Conservation (phyloP, 148 eudicot genomes). For the Vaccinium myrtillus region DNA sequence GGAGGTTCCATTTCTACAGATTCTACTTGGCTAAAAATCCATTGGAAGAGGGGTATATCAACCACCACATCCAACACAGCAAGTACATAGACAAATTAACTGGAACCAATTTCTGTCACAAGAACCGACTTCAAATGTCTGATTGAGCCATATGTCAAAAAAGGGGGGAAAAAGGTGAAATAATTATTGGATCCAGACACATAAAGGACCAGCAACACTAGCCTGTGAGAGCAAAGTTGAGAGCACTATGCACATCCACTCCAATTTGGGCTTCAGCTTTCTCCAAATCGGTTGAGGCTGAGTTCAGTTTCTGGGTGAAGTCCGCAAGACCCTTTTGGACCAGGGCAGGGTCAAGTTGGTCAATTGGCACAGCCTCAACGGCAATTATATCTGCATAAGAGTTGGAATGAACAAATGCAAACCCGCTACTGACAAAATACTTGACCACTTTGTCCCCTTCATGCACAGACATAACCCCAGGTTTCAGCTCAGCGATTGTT, state of each 20-base stretch:
- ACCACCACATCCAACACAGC: background rate
- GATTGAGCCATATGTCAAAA: background rate
- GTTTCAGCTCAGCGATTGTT: slow-evolving; percentile 65
- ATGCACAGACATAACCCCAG: slow-evolving; percentile 63
- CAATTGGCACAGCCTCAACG: slow-evolving; percentile 70
- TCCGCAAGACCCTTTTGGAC: slow-evolving; percentile 72
- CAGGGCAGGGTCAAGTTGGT: slow-evolving; percentile 54
- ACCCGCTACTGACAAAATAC: slow-evolving; percentile 72
- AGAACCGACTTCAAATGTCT: background rate
- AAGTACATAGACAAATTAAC: background rate
- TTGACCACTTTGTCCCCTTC: slow-evolving; percentile 59
- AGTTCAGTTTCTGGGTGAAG: slow-evolving; percentile 66
- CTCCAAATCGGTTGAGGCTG: slow-evolving; percentile 74
- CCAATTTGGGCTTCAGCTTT: slow-evolving; percentile 88
- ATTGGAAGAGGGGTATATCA: slow-evolving; percentile 5
- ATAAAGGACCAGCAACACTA: slow-evolving; percentile 9
- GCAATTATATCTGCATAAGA: slow-evolving; percentile 68
- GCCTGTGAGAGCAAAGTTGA: slow-evolving; percentile 59
- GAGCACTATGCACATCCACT: slow-evolving; percentile 67
- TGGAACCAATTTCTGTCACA: background rate
- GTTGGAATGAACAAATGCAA: slow-evolving; percentile 64
- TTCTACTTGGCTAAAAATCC: background rate
- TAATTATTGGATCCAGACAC: slow-evolving; percentile 17
- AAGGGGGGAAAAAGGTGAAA: background rate
- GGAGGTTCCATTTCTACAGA: background rate